Conservation (phyloP, 495 filamentous ascomycete genomes). For the Penicillium pulvis region DNA sequence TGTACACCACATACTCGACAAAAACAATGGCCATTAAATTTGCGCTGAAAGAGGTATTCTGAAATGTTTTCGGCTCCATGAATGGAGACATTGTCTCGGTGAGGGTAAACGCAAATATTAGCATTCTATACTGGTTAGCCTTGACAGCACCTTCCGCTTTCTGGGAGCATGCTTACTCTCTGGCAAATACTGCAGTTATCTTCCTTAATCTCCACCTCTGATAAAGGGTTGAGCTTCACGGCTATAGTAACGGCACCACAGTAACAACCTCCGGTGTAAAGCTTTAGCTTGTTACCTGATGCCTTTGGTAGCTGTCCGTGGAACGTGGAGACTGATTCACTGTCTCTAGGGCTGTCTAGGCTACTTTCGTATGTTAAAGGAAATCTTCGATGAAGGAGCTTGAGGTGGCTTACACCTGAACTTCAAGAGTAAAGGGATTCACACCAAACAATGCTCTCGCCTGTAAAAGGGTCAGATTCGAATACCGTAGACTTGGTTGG, state of each 20-base stretch:
- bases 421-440: not conserved
- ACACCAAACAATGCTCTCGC: not conserved
- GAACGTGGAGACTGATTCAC: not conserved
- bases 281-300: not conserved
- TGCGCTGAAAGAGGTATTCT: constrained; percentile 1
- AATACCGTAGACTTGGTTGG: not conserved
- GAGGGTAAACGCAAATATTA: not conserved
- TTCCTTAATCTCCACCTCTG: not conserved
- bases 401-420: not conserved
- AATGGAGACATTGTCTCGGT: not conserved
- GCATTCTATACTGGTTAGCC: not conserved
- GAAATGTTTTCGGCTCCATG: not conserved
- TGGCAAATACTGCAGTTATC: constrained; percentile 3
- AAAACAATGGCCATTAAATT: constrained; percentile 5
- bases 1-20: constrained; percentile 1
- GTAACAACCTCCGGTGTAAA: not conserved
- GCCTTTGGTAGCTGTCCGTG: not conserved
- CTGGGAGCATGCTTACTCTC: not conserved
- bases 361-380: not conserved
- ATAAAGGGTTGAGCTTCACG: not conserved
- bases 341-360: not conserved
- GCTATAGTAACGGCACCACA: not conserved
- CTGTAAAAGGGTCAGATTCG: not conserved
- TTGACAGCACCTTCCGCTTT: not conserved
- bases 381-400: not conserved